These are phyloP conservation scores for Camelina neglecta DNA, from an alignment of 345 rosid genomes.

Conservation along the genomic window DNA sequence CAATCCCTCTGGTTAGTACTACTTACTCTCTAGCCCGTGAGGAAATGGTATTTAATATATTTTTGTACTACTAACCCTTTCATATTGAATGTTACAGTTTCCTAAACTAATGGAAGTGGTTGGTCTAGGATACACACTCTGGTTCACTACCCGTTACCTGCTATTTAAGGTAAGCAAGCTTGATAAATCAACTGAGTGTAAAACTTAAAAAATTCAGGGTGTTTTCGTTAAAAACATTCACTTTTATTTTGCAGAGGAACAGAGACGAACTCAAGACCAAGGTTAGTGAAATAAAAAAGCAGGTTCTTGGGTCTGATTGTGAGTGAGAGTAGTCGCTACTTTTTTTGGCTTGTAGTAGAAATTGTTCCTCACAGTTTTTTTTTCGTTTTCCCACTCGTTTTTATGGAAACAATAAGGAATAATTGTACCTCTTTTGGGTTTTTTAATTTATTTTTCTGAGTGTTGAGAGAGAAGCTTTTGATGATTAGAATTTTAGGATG, in stretches of 20 bases:
- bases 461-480: neutral
- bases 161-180: conserved; percentile 66
- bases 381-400: neutral
- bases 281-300: conserved; percentile 70
- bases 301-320: conserved; percentile 66
- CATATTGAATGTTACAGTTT: conserved; percentile 51
- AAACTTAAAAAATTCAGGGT: neutral
- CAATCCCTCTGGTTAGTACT: conserved; percentile 79
- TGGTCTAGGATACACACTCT: conserved; percentile 83
- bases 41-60: neutral
- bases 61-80: neutral
- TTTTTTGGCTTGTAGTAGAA: conserved; percentile 3
- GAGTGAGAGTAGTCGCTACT: conserved; percentile 14
- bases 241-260: conserved; percentile 34
- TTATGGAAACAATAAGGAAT: neutral
- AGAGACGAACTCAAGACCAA: conserved; percentile 72
- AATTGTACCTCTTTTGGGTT: neutral
- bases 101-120: conserved; percentile 90
- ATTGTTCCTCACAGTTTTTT: conserved; percentile 3
- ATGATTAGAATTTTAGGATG: neutral
- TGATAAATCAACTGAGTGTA: neutral
- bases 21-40: neutral
- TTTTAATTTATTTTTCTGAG: no score
- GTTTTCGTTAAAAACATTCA: neutral
- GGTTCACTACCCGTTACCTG: conserved; percentile 82